Evolutionary conservation across 495 filamentous ascomycete genomes (phyloP).

Genomic region (Hamigera avellanea): DNA sequence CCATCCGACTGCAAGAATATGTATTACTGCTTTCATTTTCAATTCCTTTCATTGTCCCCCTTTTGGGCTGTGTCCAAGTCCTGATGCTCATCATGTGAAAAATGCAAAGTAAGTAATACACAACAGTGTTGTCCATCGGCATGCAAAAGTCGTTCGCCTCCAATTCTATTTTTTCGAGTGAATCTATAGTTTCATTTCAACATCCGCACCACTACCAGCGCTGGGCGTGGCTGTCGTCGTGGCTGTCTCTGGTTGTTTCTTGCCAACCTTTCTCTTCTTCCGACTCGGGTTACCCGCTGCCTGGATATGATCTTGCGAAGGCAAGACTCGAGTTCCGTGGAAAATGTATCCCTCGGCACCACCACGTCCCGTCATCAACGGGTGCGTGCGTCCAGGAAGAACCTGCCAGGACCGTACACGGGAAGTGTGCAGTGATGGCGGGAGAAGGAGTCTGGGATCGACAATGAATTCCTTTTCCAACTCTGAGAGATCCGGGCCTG

Average conservation of each 20-base stretch:
- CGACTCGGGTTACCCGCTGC: slow-evolving; percentile 70
- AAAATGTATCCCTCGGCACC: slow-evolving; percentile 89
- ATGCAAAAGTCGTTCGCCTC: no score
- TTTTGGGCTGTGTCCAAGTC: no score
- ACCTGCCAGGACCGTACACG: slow-evolving; percentile 77
- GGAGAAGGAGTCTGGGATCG: slow-evolving; percentile 72
- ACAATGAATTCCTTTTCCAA: slow-evolving; percentile 64
- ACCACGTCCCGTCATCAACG: slow-evolving; percentile 77
- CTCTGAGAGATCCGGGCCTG: slow-evolving; percentile 33
- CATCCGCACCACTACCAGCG: slow-evolving; percentile 17
- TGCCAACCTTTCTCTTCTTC: slow-evolving; percentile 28
- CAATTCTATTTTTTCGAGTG: no score
- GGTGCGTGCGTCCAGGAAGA: slow-evolving; percentile 83
- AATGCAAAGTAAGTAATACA: no score
- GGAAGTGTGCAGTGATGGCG: slow-evolving; percentile 66
- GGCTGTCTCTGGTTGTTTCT: slow-evolving; percentile 7
- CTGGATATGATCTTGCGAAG: slow-evolving; percentile 62
- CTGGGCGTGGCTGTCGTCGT: slow-evolving; percentile 10
- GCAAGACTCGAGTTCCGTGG: slow-evolving; percentile 67
- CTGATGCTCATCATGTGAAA: no score
- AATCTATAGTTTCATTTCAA: slow-evolving; percentile 17
- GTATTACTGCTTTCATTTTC: no score
- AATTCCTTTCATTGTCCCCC: no score
- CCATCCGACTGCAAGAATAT: no score
- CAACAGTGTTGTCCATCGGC: no score